Evolutionary conservation across 2,329 filamentous ascomycete genomes (phyloP).

Genomic region (Pseudogymnoascus sp.): DNA sequence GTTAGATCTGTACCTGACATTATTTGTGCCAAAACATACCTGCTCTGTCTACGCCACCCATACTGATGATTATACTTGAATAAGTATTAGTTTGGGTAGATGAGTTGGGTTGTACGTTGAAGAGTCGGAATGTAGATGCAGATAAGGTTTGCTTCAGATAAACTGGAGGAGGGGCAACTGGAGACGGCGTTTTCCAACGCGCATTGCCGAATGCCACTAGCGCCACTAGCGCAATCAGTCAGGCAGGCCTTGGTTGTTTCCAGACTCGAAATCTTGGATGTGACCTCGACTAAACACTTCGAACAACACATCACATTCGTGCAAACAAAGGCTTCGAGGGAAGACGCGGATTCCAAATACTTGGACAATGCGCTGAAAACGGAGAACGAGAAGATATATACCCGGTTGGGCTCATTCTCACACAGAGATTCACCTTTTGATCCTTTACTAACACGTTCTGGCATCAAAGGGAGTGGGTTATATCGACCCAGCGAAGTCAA

Average conservation of each 20-base stretch:
- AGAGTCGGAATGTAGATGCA: conserved; percentile 3
- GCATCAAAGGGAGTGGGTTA: conserved; percentile 27
- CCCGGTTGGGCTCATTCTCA: conserved; percentile 33
- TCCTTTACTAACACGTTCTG: conserved; percentile 32
- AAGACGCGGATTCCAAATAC: not conserved
- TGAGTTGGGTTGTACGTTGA: conserved; percentile 5
- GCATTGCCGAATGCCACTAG: conserved; percentile 4
- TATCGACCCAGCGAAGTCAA: conserved; percentile 21
- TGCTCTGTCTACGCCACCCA: conserved; percentile 63
- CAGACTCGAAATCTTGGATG: conserved; percentile 3
- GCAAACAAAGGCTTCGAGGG: not conserved
- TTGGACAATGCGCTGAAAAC: conserved; percentile 26
- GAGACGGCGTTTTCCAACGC: conserved; percentile 2
- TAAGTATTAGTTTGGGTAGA: conserved; percentile 8
- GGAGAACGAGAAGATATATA: conserved; percentile 28
- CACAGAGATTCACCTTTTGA: conserved; percentile 28
- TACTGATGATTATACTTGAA: conserved; percentile 30
- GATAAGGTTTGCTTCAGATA: conserved; percentile 9
- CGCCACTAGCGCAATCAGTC: not conserved
- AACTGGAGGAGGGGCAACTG: conserved; percentile 8
- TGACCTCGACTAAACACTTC: not conserved
- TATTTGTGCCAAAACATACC: conserved; percentile 36
- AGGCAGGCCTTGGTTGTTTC: conserved; percentile 3
- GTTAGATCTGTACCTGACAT: conserved; percentile 18
- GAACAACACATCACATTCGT: conserved; percentile 1